phyloP scores from a whole-genome alignment of 1,139 yeast genomes.

The Candida tropicalis region DNA sequence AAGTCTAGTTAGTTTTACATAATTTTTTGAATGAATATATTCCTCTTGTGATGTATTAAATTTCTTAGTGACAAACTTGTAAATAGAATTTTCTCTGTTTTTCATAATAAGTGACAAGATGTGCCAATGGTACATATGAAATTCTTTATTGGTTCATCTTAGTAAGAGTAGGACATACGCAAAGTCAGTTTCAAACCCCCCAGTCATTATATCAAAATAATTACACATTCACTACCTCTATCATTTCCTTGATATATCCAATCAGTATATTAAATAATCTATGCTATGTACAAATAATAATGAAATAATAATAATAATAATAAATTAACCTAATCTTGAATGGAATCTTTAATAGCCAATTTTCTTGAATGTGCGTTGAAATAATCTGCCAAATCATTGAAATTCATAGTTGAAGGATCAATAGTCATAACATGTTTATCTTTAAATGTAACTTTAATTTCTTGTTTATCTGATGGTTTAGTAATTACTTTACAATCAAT shows the following conservation, averaged over 20 bases:
- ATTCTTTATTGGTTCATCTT: too few relatives aligned
- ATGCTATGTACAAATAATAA: conserved; percentile 12
- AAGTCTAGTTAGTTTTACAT: background rate
- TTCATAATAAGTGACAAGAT: too few relatives aligned
- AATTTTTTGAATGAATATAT: too few relatives aligned
- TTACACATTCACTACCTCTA: too few relatives aligned
- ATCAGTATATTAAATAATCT: conserved; percentile 2
- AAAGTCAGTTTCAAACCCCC: too few relatives aligned
- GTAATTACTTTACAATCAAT: conserved; percentile 59
- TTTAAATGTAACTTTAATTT: conserved; percentile 74
- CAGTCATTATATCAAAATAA: too few relatives aligned
- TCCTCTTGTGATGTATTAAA: too few relatives aligned
- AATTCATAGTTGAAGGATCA: conserved; percentile 59
- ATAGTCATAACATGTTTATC: conserved; percentile 74
- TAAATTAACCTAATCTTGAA: conserved; percentile 34
- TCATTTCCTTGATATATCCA: too few relatives aligned
- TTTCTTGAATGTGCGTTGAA: conserved; percentile 75
- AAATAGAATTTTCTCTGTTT: too few relatives aligned
- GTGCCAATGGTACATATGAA: too few relatives aligned
- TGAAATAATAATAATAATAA: background rate
- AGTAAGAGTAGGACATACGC: too few relatives aligned
- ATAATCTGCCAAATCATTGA: conserved; percentile 56
- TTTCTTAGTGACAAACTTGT: too few relatives aligned
- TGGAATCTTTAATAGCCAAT: conserved; percentile 66
- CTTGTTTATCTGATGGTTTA: conserved; percentile 51